Evolutionary conservation across 1,139 yeast genomes (phyloP).

Genomic region (Chernovozyma sophiae-reginae): DNA sequence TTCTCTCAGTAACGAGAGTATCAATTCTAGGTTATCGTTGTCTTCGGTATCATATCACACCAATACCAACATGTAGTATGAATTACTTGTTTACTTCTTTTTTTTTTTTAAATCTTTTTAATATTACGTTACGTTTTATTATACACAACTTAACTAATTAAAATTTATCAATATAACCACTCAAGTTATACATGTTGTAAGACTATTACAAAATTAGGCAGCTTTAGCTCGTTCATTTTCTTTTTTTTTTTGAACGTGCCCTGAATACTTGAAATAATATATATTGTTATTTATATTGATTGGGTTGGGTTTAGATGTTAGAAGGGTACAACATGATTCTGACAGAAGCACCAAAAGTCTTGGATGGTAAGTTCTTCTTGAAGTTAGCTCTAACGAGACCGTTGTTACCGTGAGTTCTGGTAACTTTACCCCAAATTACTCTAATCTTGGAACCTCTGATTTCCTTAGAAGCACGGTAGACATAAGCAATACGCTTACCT

Average conservation of each 20-base stretch:
- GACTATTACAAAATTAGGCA: not conserved
- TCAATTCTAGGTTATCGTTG: no score
- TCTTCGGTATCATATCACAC: no score
- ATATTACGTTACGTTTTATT: not conserved
- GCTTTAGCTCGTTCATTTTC: no score
- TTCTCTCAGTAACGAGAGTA: no score
- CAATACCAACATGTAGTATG: no score
- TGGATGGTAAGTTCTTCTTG: slow-evolving; percentile 98
- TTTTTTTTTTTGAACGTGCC: slow-evolving; percentile 4
- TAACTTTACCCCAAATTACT: slow-evolving; percentile 98
- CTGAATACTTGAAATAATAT: slow-evolving; percentile 11
- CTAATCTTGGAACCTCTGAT: slow-evolving; percentile 98
- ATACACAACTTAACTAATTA: slow-evolving; percentile 1
- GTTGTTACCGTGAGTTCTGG: slow-evolving; percentile 98
- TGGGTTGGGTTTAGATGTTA: slow-evolving; percentile 69
- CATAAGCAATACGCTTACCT: slow-evolving; percentile 99
- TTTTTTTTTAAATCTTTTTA: no score
- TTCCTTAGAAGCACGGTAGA: slow-evolving; percentile 98
- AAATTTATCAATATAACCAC: not conserved
- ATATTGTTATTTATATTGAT: slow-evolving; percentile 8
- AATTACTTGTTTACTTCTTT: no score
- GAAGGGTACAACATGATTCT: slow-evolving; percentile 99
- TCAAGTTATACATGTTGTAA: not conserved
- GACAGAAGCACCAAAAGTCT: slow-evolving; percentile 99
- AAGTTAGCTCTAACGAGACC: slow-evolving; percentile 99